phyloP scores from a whole-genome alignment of 2,329 filamentous ascomycete genomes.

The Alternaria panax region DNA sequence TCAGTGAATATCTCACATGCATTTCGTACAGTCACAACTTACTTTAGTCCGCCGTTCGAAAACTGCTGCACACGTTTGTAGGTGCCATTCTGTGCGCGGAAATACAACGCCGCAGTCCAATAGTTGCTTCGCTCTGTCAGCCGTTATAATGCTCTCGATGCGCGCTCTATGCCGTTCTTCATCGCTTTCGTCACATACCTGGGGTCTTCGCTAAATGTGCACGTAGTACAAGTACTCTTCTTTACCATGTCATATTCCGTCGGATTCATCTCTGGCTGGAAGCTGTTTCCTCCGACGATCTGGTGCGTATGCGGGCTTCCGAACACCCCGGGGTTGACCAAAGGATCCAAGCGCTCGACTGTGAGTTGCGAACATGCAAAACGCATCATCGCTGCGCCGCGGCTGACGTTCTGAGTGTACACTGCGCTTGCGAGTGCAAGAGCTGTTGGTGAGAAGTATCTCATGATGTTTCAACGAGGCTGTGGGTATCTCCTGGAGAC shows the following conservation, averaged over 20 bases:
- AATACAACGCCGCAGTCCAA: conserved; percentile 44
- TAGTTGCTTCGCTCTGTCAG: conserved; percentile 23
- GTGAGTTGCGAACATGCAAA: conserved; percentile 42
- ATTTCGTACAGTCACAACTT: no score
- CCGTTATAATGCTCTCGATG: neutral
- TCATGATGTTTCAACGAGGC: conserved; percentile 1
- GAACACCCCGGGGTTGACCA: conserved; percentile 37
- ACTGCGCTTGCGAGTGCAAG: neutral
- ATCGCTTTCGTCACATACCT: conserved; percentile 6
- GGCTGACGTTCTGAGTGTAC: conserved; percentile 11
- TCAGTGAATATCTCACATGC: no score
- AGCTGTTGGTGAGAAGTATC: neutral
- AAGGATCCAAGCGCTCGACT: conserved; percentile 39
- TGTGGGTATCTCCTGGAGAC: neutral
- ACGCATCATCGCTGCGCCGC: conserved; percentile 24
- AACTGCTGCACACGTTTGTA: conserved; percentile 42
- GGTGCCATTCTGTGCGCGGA: conserved; percentile 38
- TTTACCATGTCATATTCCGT: conserved; percentile 33
- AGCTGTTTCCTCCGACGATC: conserved; percentile 41
- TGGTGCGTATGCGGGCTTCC: conserved; percentile 42
- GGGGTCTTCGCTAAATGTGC: conserved; percentile 35
- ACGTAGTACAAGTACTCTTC: conserved; percentile 39
- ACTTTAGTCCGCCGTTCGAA: conserved; percentile 29
- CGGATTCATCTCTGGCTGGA: conserved; percentile 35
- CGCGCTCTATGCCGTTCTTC: neutral